These are phyloP conservation scores for Penicillium sp. DNA, from an alignment of 2,329 filamentous ascomycete genomes.

Conservation along the genomic window DNA sequence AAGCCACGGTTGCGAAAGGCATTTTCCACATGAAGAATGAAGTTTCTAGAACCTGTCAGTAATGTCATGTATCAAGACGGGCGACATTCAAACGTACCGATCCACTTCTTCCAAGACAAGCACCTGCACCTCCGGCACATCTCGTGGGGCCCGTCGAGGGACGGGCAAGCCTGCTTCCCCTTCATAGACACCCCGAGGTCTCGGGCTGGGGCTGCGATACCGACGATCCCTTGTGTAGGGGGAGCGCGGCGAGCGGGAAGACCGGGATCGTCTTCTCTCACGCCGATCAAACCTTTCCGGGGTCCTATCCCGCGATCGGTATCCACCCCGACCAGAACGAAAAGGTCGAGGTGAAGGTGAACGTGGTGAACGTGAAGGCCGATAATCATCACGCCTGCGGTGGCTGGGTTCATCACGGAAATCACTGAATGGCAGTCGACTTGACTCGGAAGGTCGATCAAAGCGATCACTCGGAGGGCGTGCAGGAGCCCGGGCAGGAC, in stretches of 20 bases:
- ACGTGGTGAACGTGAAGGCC: slow-evolving; percentile 51
- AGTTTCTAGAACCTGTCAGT: slow-evolving; percentile 53
- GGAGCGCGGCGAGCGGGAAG: slow-evolving; percentile 35
- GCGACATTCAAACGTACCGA: slow-evolving; percentile 35
- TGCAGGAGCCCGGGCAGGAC: slow-evolving; percentile 27
- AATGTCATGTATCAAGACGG: slow-evolving; percentile 12
- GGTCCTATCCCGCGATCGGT: slow-evolving; percentile 45
- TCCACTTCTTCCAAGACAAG: slow-evolving; percentile 74
- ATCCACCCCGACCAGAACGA: slow-evolving; percentile 59
- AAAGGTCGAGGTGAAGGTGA: slow-evolving; percentile 57
- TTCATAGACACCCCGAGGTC: slow-evolving; percentile 51
- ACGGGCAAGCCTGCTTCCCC: slow-evolving; percentile 63
- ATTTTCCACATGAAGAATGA: slow-evolving; percentile 75
- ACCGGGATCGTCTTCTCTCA: slow-evolving; percentile 63
- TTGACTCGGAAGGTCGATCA: slow-evolving; percentile 37
- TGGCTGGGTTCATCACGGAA: slow-evolving; percentile 47
- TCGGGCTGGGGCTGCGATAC: slow-evolving; percentile 66
- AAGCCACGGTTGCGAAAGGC: slow-evolving; percentile 68
- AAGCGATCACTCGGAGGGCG: slow-evolving; percentile 42
- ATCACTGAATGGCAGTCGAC: slow-evolving; percentile 44
- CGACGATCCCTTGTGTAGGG: slow-evolving; percentile 61
- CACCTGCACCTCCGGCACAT: slow-evolving; percentile 86
- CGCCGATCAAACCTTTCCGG: slow-evolving; percentile 51
- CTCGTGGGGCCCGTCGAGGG: slow-evolving; percentile 64
- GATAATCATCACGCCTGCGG: slow-evolving; percentile 59